These are phyloP conservation scores for Gentiana macrophylla DNA, from an alignment of 257 asterid species.

Conservation along the genomic window DNA sequence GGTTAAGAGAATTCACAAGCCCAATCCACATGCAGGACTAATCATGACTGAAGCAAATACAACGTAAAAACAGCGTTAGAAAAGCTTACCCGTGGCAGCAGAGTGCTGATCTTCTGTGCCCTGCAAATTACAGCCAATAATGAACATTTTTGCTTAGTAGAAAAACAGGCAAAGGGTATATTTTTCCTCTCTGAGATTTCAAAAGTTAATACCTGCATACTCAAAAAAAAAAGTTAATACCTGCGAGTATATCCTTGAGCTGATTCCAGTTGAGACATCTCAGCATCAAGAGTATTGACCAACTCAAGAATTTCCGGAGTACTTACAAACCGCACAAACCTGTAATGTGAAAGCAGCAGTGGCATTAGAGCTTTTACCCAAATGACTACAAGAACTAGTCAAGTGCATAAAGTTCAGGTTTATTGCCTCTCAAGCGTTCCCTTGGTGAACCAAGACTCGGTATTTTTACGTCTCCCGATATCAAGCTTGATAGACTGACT, in stretches of 20 bases:
- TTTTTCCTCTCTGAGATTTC: neutral
- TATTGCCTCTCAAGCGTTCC: conserved; percentile 91
- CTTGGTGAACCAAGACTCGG: conserved; percentile 81
- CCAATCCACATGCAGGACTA: too few species aligned
- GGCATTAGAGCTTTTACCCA: conserved; percentile 7
- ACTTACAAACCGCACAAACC: conserved; percentile 89
- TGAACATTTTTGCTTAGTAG: conserved; percentile 13
- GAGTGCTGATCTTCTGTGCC: conserved; percentile 54
- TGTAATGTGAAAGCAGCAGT: conserved; percentile 17
- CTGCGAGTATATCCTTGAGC: conserved; percentile 76
- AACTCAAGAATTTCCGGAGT: conserved; percentile 82
- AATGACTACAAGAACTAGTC: neutral
- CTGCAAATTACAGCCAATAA: conserved; percentile 36
- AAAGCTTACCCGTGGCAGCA: conserved; percentile 30
- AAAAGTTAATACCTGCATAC: conserved; percentile 31
- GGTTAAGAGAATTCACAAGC: too few species aligned
- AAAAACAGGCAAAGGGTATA: conserved; percentile 2
- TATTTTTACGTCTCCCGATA: conserved; percentile 39
- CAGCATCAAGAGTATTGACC: conserved; percentile 63
- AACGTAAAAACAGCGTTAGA: conserved; percentile 2
- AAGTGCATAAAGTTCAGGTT: conserved; percentile 8
- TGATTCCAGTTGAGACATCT: conserved; percentile 89
- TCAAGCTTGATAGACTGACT: conserved; percentile 77
- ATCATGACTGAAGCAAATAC: neutral
- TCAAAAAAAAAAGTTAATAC: conserved; percentile 15